These are phyloP conservation scores for Danielia oregonensis DNA, from an alignment of 805 yeast species.

Conservation along the genomic window DNA sequence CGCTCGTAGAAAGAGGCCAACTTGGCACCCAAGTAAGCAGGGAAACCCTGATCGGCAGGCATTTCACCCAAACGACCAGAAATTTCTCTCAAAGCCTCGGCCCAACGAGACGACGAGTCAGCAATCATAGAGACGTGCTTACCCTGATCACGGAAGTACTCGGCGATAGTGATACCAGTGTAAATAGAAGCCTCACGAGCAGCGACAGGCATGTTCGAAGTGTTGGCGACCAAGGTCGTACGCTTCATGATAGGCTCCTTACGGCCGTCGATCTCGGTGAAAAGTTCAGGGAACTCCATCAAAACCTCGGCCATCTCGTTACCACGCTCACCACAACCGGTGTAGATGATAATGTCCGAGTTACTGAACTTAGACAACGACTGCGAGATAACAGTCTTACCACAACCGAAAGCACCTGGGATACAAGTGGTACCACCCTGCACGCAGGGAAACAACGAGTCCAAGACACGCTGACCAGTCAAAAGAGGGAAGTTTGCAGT, in stretches of 20 bases:
- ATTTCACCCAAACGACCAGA: constrained; percentile 99
- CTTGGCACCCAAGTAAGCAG: constrained; percentile 98
- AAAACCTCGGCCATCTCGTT: constrained; percentile 99
- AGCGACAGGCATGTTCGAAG: constrained; percentile 99
- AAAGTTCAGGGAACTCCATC: constrained; percentile 99
- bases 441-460: constrained; percentile 96
- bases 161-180: constrained; percentile 98
- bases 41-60: constrained; percentile 99
- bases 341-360: constrained; percentile 94
- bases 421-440: constrained; percentile 99
- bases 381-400: constrained; percentile 97
- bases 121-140: constrained; percentile 99
- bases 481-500: constrained; percentile 92
- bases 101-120: constrained; percentile 99
- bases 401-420: constrained; percentile 99
- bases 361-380: constrained; percentile 95
- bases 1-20: constrained; percentile 98
- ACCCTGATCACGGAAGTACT: constrained; percentile 99
- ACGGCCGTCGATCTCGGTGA: constrained; percentile 84
- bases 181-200: constrained; percentile 99
- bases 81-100: constrained; percentile 99
- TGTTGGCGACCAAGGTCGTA: constrained; percentile 96
- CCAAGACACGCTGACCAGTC: constrained; percentile 98
- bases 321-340: constrained; percentile 94
- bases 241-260: constrained; percentile 99